Evolutionary conservation across 2,329 filamentous ascomycete genomes (phyloP), one percentile per base, ranked within the genome.

Genomic region (Nannizziopsis barbatae): DNA sequence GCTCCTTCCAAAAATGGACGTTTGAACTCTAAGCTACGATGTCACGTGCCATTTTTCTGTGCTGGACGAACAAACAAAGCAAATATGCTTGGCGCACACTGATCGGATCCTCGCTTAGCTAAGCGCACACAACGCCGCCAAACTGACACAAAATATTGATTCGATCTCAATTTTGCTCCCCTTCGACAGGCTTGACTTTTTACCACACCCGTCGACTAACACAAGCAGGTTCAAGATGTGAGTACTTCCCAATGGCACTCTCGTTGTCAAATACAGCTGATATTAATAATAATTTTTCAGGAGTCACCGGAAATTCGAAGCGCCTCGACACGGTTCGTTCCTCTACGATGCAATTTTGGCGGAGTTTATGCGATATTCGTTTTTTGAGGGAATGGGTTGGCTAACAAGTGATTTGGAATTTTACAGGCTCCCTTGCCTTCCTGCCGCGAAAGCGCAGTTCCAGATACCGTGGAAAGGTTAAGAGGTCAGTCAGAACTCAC

Each of bases 401-500:
- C 46, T 49, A 15, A 49, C 46, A 52, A 51, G 7, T 27, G 48
- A 20, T 18, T 51, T 54, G 53, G 15, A 60, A 38, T 53, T 57
- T 27, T 27, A 27, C 61, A 71, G 70, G 70, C 71, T 89, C 85
- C 69, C 78, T 96, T 72, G 85, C 84, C 63, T 90, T 81, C 75
- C 74, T 92, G 67, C 86, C 86, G 59, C 76, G 86, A 69, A 95
- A 95, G 87, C 84, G 90, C 70, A 87, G 88, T 66, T 80, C 88
- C 72, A 81, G 89, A 67, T 89, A 96, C 76, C 79, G 90, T 65
- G 90, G 90, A 73, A 94, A 94, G 81, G 90, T 95, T 71, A 95
- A 95, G 87, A 88, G 84, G 88, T 94, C 78, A 81, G 80, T 79
- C 5, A 18, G 31, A 27, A 35, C 31, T 9, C 12, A 35, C n/a